Percentiles rank a stretch among this genome's conserved stretches.
These are phyloP conservation scores for Aegilops sharonensis DNA, from an alignment of 176 grass and related monocot species.

Conservation along the genomic window DNA sequence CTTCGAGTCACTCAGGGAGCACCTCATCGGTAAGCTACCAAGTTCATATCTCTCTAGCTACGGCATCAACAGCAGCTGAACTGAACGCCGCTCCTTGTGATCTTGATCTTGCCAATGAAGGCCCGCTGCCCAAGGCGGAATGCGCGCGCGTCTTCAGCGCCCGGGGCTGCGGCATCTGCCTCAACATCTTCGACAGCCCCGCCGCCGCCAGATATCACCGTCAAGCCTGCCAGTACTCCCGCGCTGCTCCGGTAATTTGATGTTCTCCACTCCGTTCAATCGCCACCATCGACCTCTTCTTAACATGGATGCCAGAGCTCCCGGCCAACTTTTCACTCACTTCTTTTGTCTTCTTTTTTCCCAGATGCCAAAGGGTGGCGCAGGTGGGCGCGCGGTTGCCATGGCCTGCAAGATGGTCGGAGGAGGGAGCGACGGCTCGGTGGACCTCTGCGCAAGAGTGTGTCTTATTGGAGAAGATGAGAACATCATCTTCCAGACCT, in stretches of 20 bases:
- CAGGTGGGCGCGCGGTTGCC: slow-evolving; percentile 50
- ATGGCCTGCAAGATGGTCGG: slow-evolving; percentile 79
- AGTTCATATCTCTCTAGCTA: neutral
- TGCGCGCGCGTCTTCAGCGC: slow-evolving; percentile 64
- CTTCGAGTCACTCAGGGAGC: slow-evolving; percentile 86
- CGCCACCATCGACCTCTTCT: neutral
- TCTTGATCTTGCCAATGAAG: slow-evolving; percentile 22
- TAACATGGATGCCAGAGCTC: neutral
- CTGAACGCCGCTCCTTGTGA: neutral
- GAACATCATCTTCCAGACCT: slow-evolving; percentile 73
- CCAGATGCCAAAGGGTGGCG: slow-evolving; percentile 55
- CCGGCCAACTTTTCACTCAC: neutral
- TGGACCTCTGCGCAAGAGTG: slow-evolving; percentile 66
- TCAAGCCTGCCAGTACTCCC: slow-evolving; percentile 62
- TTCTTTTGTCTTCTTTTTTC: neutral
- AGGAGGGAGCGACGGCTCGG: slow-evolving; percentile 68
- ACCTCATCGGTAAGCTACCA: slow-evolving; percentile 63
- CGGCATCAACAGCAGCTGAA: neutral
- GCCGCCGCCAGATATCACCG: slow-evolving; percentile 64
- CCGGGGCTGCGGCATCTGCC: slow-evolving; percentile 73
- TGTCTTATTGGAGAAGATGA: slow-evolving; percentile 79
- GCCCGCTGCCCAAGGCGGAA: slow-evolving; percentile 81
- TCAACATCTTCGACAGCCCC: slow-evolving; percentile 67
- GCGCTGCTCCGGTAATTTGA: slow-evolving; percentile 49
- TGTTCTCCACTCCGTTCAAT: neutral